A percentile compares a stretch with the other conserved stretches of the same genome.
Evolutionary conservation across 2,329 filamentous ascomycete species (phyloP).

Genomic region (Fusarium armeniacum): DNA sequence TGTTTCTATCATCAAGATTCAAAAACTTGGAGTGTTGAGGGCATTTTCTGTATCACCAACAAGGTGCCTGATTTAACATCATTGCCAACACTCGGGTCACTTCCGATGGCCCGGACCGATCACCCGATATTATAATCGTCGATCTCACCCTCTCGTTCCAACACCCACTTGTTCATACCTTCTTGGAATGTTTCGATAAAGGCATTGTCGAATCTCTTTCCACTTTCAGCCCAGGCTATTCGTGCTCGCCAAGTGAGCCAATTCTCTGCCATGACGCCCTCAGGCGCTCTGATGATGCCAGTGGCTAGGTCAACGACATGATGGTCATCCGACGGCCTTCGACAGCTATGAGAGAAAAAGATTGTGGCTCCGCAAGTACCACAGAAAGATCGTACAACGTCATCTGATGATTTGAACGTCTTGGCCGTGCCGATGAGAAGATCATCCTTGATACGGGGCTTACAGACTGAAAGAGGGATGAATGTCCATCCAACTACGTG

Average conservation of each 20-base stretch:
- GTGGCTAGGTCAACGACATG: conserved; percentile 60
- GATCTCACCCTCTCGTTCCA: conserved; percentile 54
- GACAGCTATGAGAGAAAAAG: conserved; percentile 53
- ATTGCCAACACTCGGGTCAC: conserved; percentile 29
- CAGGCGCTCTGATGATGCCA: conserved; percentile 61
- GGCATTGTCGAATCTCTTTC: conserved; percentile 54
- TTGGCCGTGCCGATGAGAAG: conserved; percentile 61
- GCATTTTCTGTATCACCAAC: conserved; percentile 4
- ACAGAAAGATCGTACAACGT: conserved; percentile 61
- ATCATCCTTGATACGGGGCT: conserved; percentile 55
- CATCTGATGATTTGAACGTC: conserved; percentile 58
- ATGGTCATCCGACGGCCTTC: conserved; percentile 50
- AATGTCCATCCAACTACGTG: conserved; percentile 61
- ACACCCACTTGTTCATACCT: conserved; percentile 58
- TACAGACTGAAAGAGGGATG: conserved; percentile 55
- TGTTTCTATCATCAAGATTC: too few species aligned
- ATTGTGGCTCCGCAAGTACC: conserved; percentile 62
- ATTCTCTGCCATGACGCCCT: conserved; percentile 59
- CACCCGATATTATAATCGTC: conserved; percentile 49
- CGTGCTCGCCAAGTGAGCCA: conserved; percentile 64
- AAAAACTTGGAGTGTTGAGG: neutral
- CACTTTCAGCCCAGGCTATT: conserved; percentile 53
- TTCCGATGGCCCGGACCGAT: conserved; percentile 40
- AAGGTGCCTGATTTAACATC: conserved; percentile 13
- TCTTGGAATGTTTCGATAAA: conserved; percentile 55